Evolutionary conservation across 1,139 yeast genomes (phyloP).

Genomic region (Geotrichum reessii): DNA sequence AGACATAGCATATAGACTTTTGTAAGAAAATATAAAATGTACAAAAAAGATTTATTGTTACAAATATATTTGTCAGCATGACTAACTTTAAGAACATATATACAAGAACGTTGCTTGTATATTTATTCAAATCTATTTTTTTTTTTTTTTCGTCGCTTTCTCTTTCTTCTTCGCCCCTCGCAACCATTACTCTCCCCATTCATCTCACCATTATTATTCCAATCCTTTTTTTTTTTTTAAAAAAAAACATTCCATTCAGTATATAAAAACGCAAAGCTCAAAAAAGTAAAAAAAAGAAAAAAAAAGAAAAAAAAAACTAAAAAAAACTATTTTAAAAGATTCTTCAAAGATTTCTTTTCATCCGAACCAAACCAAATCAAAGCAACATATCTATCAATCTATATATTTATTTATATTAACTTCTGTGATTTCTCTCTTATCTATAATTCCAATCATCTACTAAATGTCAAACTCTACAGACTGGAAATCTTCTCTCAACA

Average conservation of each 20-base stretch:
- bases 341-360: not conserved
- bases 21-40: not conserved
- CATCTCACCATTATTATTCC: not conserved
- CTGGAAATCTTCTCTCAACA: constrained; percentile 71
- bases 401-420: not conserved
- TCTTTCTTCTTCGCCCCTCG: not conserved
- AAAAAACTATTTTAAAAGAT: too few species aligned
- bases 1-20: not conserved
- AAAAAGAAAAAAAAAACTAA: not conserved
- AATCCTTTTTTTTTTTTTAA: not conserved
- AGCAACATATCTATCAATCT: not conserved
- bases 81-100: not conserved
- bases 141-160: not conserved
- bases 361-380: not conserved
- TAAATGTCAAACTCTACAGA: constrained; percentile 27
- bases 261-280: not conserved
- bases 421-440: too few species aligned
- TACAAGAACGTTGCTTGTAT: not conserved
- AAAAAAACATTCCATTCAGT: not conserved
- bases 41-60: too few species aligned
- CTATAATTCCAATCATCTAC: constrained; percentile 21
- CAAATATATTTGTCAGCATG: not conserved
- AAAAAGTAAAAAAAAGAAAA: too few species aligned
- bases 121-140: not conserved
- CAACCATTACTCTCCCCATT: not conserved